Percentiles rank a stretch among this genome's conserved stretches.
phyloP scores from a whole-genome alignment of 768 basidiomycete species.

The Crepidotus variabilis region DNA sequence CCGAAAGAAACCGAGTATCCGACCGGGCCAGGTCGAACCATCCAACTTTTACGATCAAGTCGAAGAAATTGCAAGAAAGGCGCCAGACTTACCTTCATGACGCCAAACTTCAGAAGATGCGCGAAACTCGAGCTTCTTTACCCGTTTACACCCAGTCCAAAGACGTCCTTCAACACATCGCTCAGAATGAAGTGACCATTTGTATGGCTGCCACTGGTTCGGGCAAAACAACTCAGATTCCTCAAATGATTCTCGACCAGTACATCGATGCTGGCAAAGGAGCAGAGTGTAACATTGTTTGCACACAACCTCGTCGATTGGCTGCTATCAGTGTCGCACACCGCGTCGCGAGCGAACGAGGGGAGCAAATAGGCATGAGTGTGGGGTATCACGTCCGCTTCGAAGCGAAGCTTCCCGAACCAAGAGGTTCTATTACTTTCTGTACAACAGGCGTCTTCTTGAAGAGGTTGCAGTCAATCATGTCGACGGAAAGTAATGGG shows the following conservation, averaged over 20 bases:
- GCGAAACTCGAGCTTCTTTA: conserved; percentile 59
- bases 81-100: conserved; percentile 59
- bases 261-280: conserved; percentile 78
- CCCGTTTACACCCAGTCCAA: conserved; percentile 72
- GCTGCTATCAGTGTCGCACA: conserved; percentile 91
- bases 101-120: conserved; percentile 61
- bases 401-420: conserved; percentile 73
- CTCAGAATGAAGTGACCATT: conserved; percentile 79
- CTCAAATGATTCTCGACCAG: conserved; percentile 87
- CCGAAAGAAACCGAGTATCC: neutral
- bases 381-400: conserved; percentile 94
- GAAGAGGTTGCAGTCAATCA: conserved; percentile 75
- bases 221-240: conserved; percentile 93
- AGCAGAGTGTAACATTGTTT: conserved; percentile 82
- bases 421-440: conserved; percentile 84
- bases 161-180: conserved; percentile 66
- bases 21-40: neutral
- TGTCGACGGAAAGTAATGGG: conserved; percentile 39
- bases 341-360: conserved; percentile 87
- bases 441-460: conserved; percentile 92
- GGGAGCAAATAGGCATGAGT: conserved; percentile 61
- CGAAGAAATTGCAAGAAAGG: conserved; percentile 47
- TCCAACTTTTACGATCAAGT: conserved; percentile 41
- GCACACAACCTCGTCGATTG: conserved; percentile 89
- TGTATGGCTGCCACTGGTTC: conserved; percentile 90